Percentiles rank a stretch among this genome's conserved stretches.
These are phyloP conservation scores for Nicotiana benthamiana DNA, from an alignment of 257 asterid species.

Conservation along the genomic window DNA sequence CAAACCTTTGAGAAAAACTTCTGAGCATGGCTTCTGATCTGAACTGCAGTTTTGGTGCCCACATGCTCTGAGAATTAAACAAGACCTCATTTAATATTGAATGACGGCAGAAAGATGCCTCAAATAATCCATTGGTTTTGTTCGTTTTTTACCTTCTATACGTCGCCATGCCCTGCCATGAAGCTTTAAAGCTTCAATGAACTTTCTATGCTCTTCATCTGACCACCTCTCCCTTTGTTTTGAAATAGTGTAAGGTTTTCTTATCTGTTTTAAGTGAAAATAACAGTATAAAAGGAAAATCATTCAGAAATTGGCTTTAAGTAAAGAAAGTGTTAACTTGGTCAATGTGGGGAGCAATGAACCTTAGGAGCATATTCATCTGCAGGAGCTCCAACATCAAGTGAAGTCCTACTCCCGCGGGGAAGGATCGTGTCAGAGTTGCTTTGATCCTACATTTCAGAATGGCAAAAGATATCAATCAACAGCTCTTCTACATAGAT, in stretches of 20 bases:
- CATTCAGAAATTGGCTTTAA: background rate
- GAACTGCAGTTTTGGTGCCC: conserved; percentile 91
- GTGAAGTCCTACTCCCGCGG: conserved; percentile 28
- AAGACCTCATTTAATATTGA: conserved; percentile 5
- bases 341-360: background rate
- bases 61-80: conserved; percentile 54
- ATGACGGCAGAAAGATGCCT: background rate
- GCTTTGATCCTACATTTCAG: conserved; percentile 34
- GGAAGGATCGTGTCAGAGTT: conserved; percentile 17
- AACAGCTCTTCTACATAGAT: background rate
- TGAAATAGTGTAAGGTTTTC: conserved; percentile 86
- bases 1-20: conserved; percentile 92
- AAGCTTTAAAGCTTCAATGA: conserved; percentile 79
- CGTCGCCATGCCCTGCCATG: conserved; percentile 95
- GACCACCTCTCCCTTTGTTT: conserved; percentile 98
- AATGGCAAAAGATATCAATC: background rate
- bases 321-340: background rate
- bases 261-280: conserved; percentile 31
- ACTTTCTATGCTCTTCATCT: conserved; percentile 78
- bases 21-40: conserved; percentile 98
- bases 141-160: conserved; percentile 56
- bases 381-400: conserved; percentile 26
- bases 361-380: conserved; percentile 74
- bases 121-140: background rate
- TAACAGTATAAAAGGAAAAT: background rate